Conservation (phyloP, 352 stramenopile species). For the Plasmopara viticola region DNA sequence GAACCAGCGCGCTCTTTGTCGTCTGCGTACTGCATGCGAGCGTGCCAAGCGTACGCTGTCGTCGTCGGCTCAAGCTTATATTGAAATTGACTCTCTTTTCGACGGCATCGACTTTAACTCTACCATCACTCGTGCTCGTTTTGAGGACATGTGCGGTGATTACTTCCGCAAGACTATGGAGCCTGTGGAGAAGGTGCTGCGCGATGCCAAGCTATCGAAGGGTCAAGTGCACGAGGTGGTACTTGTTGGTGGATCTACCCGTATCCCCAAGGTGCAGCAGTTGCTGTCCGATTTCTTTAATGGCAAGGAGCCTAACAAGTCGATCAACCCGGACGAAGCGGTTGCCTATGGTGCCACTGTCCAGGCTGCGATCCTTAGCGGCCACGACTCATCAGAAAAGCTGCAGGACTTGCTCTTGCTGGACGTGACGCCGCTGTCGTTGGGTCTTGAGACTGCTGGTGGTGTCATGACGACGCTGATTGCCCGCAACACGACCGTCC, state of each 20-base stretch:
- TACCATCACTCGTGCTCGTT: constrained; percentile 92
- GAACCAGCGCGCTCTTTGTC: constrained; percentile 95
- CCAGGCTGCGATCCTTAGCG: constrained; percentile 48
- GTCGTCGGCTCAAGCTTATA: constrained; percentile 89
- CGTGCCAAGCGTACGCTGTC: constrained; percentile 98
- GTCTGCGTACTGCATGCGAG: constrained; percentile 95
- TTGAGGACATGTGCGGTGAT: constrained; percentile 98
- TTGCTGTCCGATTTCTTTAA: constrained; percentile 98
- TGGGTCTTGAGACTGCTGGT: constrained; percentile 98
- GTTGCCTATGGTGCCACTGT: constrained; percentile 98
- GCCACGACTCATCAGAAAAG: constrained; percentile 16
- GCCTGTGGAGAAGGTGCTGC: constrained; percentile 92
- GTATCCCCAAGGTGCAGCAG: constrained; percentile 96
- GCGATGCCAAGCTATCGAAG: constrained; percentile 95
- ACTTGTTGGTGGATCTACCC: constrained; percentile 97
- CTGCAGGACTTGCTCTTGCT: constrained; percentile 92
- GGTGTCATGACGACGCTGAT: constrained; percentile 99
- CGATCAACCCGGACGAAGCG: constrained; percentile 97
- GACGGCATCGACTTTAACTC: constrained; percentile 97
- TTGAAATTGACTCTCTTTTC: constrained; percentile 96
- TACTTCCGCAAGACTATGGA: constrained; percentile 98
- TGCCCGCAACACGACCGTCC: constrained; percentile 96
- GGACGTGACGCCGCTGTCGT: constrained; percentile 96
- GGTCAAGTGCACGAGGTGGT: constrained; percentile 98
- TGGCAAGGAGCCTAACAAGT: constrained; percentile 88